Base-by-base conservation (phyloP, 2,329 filamentous ascomycete genomes). In the Gremmenia infestans region DNA sequence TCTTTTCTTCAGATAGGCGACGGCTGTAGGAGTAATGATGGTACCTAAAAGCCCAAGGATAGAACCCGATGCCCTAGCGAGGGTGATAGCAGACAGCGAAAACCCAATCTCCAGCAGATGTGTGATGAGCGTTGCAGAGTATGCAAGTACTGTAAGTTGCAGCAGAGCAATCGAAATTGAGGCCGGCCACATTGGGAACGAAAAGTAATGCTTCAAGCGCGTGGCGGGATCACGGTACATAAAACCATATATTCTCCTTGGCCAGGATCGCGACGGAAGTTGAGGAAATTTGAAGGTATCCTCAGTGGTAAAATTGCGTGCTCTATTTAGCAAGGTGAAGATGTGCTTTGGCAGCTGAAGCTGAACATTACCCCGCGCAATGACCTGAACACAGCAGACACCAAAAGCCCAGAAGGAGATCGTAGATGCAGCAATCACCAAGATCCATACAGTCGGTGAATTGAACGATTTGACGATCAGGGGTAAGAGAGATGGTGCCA, bases 61-160 rank as follows among this genome's bases (percentile, higher is more conserved):
- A 1, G 76, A 75, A 5, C 77, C 74, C 8, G 72, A 69, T 5
- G 74, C 74, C 39, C 75, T 70, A 52, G 75, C 73, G 35, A 71
- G 62, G 4, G 75, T 79, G 37, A 81, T 73, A 5, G 71, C 67
- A 11, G 73, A 66, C 2, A 78, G 70, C 1, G 67, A 76, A 56
- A 78, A 79, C 0, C 76, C 76, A 4, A 72, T 68, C 36, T 76
- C 73, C 2, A 81, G 71, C 3, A 82, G 68, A 57, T 79, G 81
- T 0, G 79, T 81, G 45, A 79, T 72, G 71, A 82, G 79, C 8
- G 78, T 78, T 2, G 76, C 74, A 0, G 76, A 73, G 63, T 81
- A 81, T 2, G 76, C 78, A 74, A 63, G 49, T 11, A 63, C 61
- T 3, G 79, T 81, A 42, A 81, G 70, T 59, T 80, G 78, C 19